These are phyloP conservation scores for Lipomyces yamadae DNA, from an alignment of 805 yeast genomes.

Conservation along the genomic window DNA sequence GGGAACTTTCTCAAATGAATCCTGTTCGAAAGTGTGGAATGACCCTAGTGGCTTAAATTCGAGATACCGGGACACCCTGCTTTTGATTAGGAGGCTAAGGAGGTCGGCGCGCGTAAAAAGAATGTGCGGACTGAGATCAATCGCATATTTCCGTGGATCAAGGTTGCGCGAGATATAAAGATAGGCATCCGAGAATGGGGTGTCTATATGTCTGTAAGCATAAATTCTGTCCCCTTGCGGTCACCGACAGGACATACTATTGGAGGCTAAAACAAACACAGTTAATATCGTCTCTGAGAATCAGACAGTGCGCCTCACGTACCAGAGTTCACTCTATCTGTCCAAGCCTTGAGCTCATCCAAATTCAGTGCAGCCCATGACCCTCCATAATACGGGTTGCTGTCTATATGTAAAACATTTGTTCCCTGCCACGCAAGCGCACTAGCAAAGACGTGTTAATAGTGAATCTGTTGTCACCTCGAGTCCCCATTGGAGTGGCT, in stretches of 20 bases:
- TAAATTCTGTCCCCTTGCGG: neutral
- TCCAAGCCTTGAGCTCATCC: conserved; percentile 87
- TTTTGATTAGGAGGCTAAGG: conserved; percentile 73
- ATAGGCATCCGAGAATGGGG: conserved; percentile 66
- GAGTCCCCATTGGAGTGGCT: neutral
- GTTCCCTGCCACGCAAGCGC: conserved; percentile 98
- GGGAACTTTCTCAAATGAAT: conserved; percentile 81
- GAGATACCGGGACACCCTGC: conserved; percentile 86
- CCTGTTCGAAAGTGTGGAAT: conserved; percentile 94
- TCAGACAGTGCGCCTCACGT: conserved; percentile 19
- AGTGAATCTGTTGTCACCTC: neutral
- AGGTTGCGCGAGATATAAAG: conserved; percentile 75
- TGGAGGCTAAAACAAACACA: conserved; percentile 24
- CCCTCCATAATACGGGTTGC: conserved; percentile 87
- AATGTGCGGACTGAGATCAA: conserved; percentile 85
- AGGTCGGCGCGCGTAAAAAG: conserved; percentile 91
- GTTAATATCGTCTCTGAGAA: conserved; percentile 16
- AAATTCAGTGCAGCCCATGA: conserved; percentile 81
- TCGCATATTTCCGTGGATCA: conserved; percentile 75
- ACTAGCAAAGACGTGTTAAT: conserved; percentile 19
- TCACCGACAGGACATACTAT: conserved; percentile 25
- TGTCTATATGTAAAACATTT: conserved; percentile 87
- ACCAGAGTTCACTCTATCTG: conserved; percentile 58
- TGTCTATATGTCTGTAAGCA: conserved; percentile 1
- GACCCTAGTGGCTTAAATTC: conserved; percentile 88